These are phyloP conservation scores for Debaryomyces subglobosus DNA, from an alignment of 1,139 yeast genomes.

Conservation along the genomic window DNA sequence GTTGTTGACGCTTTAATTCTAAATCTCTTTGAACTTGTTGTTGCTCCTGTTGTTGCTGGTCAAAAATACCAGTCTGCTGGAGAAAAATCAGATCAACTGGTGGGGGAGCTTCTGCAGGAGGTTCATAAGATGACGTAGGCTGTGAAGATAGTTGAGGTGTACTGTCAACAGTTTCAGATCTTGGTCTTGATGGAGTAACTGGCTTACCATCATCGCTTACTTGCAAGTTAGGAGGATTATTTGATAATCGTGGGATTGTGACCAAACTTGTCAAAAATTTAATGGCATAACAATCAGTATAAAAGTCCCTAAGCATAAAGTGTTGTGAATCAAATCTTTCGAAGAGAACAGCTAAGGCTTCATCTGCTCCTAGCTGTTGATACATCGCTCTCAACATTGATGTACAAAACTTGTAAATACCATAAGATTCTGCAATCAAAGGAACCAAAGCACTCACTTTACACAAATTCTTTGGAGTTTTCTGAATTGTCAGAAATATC, in stretches of 20 bases:
- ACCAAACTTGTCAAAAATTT: constrained; percentile 82
- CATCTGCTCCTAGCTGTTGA: constrained; percentile 74
- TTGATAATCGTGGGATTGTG: constrained; percentile 80
- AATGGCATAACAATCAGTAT: constrained; percentile 86
- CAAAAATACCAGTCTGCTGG: constrained; percentile 52
- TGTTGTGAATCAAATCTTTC: constrained; percentile 82
- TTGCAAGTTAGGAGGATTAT: constrained; percentile 67
- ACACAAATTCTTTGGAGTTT: constrained; percentile 72
- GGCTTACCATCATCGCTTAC: constrained; percentile 46
- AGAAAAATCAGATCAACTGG: constrained; percentile 45
- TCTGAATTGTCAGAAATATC: constrained; percentile 73
- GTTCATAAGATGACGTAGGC: constrained; percentile 34
- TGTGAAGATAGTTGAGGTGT: constrained; percentile 36
- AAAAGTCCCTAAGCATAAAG: constrained; percentile 76
- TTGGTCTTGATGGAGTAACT: constrained; percentile 41
- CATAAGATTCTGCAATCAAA: constrained; percentile 89
- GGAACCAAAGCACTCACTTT: constrained; percentile 89
- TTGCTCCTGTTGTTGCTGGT: constrained; percentile 64
- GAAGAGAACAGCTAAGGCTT: constrained; percentile 74
- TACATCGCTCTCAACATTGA: constrained; percentile 92
- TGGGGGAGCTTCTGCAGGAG: constrained; percentile 38
- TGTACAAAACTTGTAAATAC: constrained; percentile 85
- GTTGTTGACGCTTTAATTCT: constrained; percentile 48
- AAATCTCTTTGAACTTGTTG: constrained; percentile 66
- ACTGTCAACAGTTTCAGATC: constrained; percentile 28